A percentile compares a stretch with the other conserved stretches of the same genome.
Evolutionary conservation across 2,329 filamentous ascomycete species (phyloP).

Genomic region (Fusarium sp.): DNA sequence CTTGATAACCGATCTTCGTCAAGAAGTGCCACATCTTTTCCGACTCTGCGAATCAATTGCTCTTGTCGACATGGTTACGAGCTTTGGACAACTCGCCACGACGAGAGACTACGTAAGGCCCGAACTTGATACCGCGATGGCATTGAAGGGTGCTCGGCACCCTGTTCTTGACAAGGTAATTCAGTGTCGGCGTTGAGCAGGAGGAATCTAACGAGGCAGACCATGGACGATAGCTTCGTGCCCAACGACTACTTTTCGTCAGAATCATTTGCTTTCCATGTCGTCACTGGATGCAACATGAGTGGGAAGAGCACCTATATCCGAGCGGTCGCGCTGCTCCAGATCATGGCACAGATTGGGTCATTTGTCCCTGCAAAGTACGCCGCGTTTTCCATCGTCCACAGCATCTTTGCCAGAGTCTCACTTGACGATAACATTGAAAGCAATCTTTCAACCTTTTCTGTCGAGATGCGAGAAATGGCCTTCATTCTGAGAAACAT

Average conservation of each 20-base stretch:
- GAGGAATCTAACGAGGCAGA: constrained; percentile 49
- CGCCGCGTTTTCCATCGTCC: constrained; percentile 82
- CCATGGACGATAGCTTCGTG: constrained; percentile 76
- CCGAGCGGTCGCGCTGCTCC: constrained; percentile 82
- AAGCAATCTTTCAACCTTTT: constrained; percentile 92
- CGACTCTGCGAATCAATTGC: constrained; percentile 87
- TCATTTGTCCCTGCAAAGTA: constrained; percentile 90
- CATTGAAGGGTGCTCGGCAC: constrained; percentile 80
- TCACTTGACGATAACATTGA: constrained; percentile 90
- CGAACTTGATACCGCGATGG: constrained; percentile 74
- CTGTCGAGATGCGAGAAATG: constrained; percentile 95
- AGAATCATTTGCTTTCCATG: constrained; percentile 84
- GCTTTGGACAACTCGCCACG: constrained; percentile 81
- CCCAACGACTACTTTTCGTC: constrained; percentile 93
- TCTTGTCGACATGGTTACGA: constrained; percentile 85
- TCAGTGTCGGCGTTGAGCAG: neutral
- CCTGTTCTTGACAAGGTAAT: constrained; percentile 78
- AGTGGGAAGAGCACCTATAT: constrained; percentile 98
- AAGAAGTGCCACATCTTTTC: constrained; percentile 79
- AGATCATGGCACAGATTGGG: constrained; percentile 94
- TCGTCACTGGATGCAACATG: constrained; percentile 98
- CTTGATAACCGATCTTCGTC: constrained; percentile 78
- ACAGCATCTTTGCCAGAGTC: constrained; percentile 87
- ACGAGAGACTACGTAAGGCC: constrained; percentile 72
- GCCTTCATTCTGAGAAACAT: constrained; percentile 91